Conservation (phyloP, 2,329 filamentous ascomycete genomes). For the Ceratocystis papillata region DNA sequence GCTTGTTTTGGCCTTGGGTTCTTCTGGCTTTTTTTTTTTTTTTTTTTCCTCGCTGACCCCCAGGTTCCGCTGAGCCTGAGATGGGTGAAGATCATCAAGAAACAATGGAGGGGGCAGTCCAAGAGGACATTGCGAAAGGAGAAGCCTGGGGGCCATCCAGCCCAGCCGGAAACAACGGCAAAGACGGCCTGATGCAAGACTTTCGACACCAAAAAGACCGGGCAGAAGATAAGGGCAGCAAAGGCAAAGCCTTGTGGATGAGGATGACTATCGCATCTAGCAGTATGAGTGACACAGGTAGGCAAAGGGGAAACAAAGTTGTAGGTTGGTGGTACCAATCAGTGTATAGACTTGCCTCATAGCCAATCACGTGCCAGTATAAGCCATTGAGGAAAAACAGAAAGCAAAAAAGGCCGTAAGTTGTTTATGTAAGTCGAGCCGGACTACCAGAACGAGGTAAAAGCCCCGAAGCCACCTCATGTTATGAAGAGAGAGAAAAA, state of each 20-base stretch:
- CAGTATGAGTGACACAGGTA: background rate
- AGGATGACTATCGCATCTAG: background rate
- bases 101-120: background rate
- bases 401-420: background rate
- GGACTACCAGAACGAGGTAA: background rate
- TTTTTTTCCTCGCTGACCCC: background rate
- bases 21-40: background rate
- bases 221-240: background rate
- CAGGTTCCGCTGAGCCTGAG: background rate
- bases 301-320: background rate
- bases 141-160: background rate
- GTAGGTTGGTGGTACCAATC: background rate
- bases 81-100: background rate
- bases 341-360: no score
- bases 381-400: background rate
- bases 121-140: background rate
- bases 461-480: background rate
- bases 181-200: conserved; percentile 4
- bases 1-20: background rate
- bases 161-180: no score
- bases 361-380: background rate
- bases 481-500: background rate
- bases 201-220: background rate
- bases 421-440: conserved; percentile 1
- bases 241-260: background rate